Percentiles rank a stretch among this genome's conserved stretches.
phyloP scores from a whole-genome alignment of 305 asterid species.

The Salvia sclarea region DNA sequence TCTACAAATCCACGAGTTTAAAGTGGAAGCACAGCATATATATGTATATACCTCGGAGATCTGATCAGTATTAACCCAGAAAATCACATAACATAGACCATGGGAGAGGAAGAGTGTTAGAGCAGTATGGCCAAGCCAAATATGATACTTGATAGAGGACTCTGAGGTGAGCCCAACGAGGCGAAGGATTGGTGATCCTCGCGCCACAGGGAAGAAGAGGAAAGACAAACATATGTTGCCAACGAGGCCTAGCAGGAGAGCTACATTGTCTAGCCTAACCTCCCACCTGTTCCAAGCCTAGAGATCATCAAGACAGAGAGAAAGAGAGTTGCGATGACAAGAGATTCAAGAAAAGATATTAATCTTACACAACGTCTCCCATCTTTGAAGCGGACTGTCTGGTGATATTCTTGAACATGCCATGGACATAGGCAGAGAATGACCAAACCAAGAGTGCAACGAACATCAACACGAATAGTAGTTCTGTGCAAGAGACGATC shows the following conservation, averaged over 20 bases:
- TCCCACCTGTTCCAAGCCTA: constrained; percentile 46
- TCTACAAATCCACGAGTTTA: not conserved
- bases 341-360: constrained; percentile 1
- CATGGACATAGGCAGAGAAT: constrained; percentile 40
- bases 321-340: not conserved
- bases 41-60: constrained; percentile 44
- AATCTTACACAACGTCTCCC: constrained; percentile 42
- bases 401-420: constrained; percentile 46
- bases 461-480: constrained; percentile 39
- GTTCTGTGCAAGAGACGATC: constrained; percentile 42
- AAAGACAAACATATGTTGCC: constrained; percentile 52
- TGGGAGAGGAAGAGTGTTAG: constrained; percentile 47
- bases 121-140: constrained; percentile 54
- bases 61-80: constrained; percentile 46
- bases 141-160: constrained; percentile 50
- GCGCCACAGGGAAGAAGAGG: constrained; percentile 53
- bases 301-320: not conserved
- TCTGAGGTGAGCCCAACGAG: constrained; percentile 54
- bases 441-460: constrained; percentile 50
- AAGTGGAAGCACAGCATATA: not conserved
- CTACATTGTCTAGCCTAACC: constrained; percentile 46
- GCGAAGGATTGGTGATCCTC: constrained; percentile 54
- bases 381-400: constrained; percentile 42
- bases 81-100: constrained; percentile 43
- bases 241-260: constrained; percentile 49